phyloP scores from a whole-genome alignment of 1,139 yeast genomes.

The Candida neerlandica region DNA sequence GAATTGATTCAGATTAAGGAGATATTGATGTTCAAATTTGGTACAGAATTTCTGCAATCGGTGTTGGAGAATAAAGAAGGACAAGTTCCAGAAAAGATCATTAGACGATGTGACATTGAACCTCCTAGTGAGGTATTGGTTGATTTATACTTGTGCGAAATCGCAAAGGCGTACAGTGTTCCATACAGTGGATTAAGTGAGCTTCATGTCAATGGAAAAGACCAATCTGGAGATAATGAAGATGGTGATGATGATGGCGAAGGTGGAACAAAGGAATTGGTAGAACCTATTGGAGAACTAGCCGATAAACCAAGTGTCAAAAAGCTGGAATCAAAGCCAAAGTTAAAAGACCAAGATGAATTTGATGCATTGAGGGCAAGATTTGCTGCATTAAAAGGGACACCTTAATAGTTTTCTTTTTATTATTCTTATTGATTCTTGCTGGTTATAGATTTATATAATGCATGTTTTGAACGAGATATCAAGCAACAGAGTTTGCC shows the following conservation, averaged over 20 bases:
- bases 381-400: slow-evolving; percentile 45
- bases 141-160: slow-evolving; percentile 71
- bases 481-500: no score
- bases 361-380: slow-evolving; percentile 48
- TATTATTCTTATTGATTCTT: not conserved
- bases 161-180: slow-evolving; percentile 77
- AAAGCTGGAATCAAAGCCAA: slow-evolving; percentile 9
- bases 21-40: slow-evolving; percentile 62
- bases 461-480: no score
- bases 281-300: slow-evolving; percentile 21
- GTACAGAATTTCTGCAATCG: slow-evolving; percentile 58
- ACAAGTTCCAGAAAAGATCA: slow-evolving; percentile 66
- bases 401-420: not conserved
- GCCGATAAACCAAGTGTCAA: slow-evolving; percentile 17
- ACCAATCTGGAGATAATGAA: slow-evolving; percentile 19
- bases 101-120: slow-evolving; percentile 61
- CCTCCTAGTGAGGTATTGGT: slow-evolving; percentile 73
- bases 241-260: slow-evolving; percentile 25
- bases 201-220: slow-evolving; percentile 27
- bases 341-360: slow-evolving; percentile 24
- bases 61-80: slow-evolving; percentile 60
- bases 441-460: no score
- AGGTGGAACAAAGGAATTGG: slow-evolving; percentile 21
- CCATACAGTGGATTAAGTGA: slow-evolving; percentile 63
- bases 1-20: slow-evolving; percentile 69